phyloP scores from a whole-genome alignment of 306 rosid species.

The Gillenia trifoliata region DNA sequence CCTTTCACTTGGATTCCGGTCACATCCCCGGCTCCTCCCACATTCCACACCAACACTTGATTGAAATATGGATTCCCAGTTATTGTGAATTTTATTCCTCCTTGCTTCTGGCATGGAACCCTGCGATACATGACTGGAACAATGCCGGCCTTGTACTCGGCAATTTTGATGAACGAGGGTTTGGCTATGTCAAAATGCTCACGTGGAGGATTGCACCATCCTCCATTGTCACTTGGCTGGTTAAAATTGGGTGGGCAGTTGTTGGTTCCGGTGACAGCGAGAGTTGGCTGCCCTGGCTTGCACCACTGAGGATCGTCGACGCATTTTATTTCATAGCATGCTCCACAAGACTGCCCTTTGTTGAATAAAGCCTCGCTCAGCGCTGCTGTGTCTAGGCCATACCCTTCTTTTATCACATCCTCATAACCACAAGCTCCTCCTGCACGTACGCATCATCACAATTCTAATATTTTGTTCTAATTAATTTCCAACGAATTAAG shows the following conservation, averaged over 20 bases:
- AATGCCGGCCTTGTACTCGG: conserved; percentile 48
- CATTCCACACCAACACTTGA: conserved; percentile 35
- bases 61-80: conserved; percentile 71
- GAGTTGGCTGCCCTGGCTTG: conserved; percentile 40
- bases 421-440: conserved; percentile 88
- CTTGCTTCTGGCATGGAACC: conserved; percentile 52
- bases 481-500: too few relatives aligned
- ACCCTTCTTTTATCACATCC: conserved; percentile 64
- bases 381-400: conserved; percentile 63
- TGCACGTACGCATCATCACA: conserved; percentile 1
- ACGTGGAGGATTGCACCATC: conserved; percentile 87
- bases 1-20: conserved; percentile 58
- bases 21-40: too few relatives aligned
- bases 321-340: conserved; percentile 70
- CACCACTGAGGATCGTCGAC: conserved; percentile 42
- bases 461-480: too few relatives aligned
- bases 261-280: conserved; percentile 61
- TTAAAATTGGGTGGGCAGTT: conserved; percentile 53
- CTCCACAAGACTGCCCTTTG: conserved; percentile 55
- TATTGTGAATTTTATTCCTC: conserved; percentile 68
- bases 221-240: conserved; percentile 44
- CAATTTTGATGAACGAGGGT: conserved; percentile 55
- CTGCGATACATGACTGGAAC: conserved; percentile 67
- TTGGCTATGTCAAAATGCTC: conserved; percentile 71
- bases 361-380: conserved; percentile 58